phyloP scores from a whole-genome alignment of 108 stramenopile species.

The Conticribra guillardii region DNA sequence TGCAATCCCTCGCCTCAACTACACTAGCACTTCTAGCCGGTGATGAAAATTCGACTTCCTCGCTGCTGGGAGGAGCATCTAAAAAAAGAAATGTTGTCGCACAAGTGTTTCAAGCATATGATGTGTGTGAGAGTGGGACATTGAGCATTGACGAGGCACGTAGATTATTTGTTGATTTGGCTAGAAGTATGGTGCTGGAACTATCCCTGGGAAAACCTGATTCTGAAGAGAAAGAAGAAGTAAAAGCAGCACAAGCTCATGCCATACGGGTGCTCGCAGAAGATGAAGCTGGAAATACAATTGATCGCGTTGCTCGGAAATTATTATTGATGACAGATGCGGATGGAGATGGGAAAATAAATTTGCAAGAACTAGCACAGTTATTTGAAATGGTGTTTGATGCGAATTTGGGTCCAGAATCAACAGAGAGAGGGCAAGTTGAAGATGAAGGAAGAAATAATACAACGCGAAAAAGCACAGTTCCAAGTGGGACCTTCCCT shows the following conservation, averaged over 20 bases:
- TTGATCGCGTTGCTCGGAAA: slow-evolving; percentile 56
- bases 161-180: slow-evolving; percentile 52
- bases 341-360: slow-evolving; percentile 53
- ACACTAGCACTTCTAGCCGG: slow-evolving; percentile 55
- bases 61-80: slow-evolving; percentile 41
- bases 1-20: slow-evolving; percentile 47
- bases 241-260: slow-evolving; percentile 50
- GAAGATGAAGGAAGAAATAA: background rate
- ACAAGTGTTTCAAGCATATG: slow-evolving; percentile 52
- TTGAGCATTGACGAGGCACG: slow-evolving; percentile 50
- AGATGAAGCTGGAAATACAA: slow-evolving; percentile 59
- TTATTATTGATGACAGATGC: slow-evolving; percentile 54
- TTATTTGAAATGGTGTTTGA: slow-evolving; percentile 59
- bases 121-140: slow-evolving; percentile 52
- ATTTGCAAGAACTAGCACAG: slow-evolving; percentile 49
- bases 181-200: slow-evolving; percentile 56
- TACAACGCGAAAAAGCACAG: slow-evolving; percentile 1
- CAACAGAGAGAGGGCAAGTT: background rate
- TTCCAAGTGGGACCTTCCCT: slow-evolving; percentile 43
- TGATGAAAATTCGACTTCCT: slow-evolving; percentile 45
- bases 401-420: slow-evolving; percentile 26
- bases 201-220: slow-evolving; percentile 28
- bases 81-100: slow-evolving; percentile 34
- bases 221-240: background rate
- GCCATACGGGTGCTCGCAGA: slow-evolving; percentile 56